Evolutionary conservation across 164 flowering plant species (phyloP), one percentile per base, ranked within the genome.

Genomic region (Taxillus chinensis): DNA sequence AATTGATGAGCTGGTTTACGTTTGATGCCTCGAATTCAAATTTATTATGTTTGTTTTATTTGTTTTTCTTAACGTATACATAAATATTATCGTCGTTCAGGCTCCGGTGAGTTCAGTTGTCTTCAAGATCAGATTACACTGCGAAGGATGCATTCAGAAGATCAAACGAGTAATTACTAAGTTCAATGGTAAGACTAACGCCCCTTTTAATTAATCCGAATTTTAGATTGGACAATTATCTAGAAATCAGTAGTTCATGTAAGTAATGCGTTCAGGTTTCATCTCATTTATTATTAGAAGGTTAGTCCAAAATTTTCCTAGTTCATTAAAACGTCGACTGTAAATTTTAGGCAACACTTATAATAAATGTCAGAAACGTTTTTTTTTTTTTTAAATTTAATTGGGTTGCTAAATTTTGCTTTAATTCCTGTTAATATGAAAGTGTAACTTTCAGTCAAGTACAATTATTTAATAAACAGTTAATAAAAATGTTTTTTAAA

Each of bases 101-200:
- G 62, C 68, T 41, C 63, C 37, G 38, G 70, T 68, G 76, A 71
- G 69, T 5, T 79, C 90, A 50, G 79, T 78, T 55, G 86, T 78
- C 39, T n/a, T 87, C 66, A 87, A 82, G 76, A 81, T 80, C 40
- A 66, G 72, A 49, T 61, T 84, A 46, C 98, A 92, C 65, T 92
- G 98, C 62, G 96, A 86, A 0, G 98, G 95, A 11, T 92, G 98
- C 78, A 81, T 77, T 8, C 66, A 71, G 6, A 92, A 82, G 62
- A 84, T 93, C 0, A 70, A 70, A 27, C 70, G 67, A 59, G 72
- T 75, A n/a, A 76, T 90, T 16, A 7, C n/a, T 2, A 90, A 85
- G 61, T 55, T 56, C 52, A 74, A 82, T 65, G 98, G 98, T 92
- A 40, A 59, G 5, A 10, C 5, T 51, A 5, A 14, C 27, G 5